phyloP scores from a whole-genome alignment of 1,139 yeast species.

The Pichia sp. region DNA sequence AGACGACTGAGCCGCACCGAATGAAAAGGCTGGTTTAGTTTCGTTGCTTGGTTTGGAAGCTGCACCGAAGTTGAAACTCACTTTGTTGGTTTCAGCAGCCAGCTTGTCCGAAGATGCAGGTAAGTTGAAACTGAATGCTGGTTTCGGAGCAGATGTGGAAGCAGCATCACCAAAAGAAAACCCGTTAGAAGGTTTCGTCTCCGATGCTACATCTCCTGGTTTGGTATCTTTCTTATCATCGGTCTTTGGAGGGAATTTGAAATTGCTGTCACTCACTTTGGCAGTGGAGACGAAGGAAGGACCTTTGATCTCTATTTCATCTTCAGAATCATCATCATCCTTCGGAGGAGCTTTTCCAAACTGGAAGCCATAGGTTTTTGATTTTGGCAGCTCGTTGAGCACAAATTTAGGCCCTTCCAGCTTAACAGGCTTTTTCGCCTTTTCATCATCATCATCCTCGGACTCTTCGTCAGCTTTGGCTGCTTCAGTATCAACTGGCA shows the following conservation, averaged over 20 bases:
- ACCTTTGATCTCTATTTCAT: constrained; percentile 58
- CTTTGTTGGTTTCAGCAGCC: background rate
- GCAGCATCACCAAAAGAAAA: constrained; percentile 9
- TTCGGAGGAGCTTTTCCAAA: constrained; percentile 46
- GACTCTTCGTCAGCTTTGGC: constrained; percentile 18
- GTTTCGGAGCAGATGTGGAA: constrained; percentile 11
- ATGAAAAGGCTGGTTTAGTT: constrained; percentile 2
- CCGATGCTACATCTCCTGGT: background rate
- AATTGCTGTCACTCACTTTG: constrained; percentile 26
- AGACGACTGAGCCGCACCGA: background rate
- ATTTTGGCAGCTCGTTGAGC: constrained; percentile 44
- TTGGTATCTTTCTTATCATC: background rate
- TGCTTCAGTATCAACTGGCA: constrained; percentile 5
- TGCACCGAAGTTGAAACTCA: constrained; percentile 3
- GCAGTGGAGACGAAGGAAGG: constrained; percentile 56
- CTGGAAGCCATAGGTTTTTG: constrained; percentile 56
- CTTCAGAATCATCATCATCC: constrained; percentile 50
- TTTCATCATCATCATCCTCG: constrained; percentile 34
- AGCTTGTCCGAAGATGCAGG: background rate
- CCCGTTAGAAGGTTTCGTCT: constrained; percentile 1
- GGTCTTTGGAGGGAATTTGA: constrained; percentile 21
- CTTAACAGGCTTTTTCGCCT: constrained; percentile 38
- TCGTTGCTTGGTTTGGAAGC: background rate
- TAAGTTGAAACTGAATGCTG: constrained; percentile 18
- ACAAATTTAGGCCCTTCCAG: constrained; percentile 67